These are phyloP conservation scores for Leccinum olivaceopallidum DNA, from an alignment of 768 basidiomycete genomes.

Conservation along the genomic window DNA sequence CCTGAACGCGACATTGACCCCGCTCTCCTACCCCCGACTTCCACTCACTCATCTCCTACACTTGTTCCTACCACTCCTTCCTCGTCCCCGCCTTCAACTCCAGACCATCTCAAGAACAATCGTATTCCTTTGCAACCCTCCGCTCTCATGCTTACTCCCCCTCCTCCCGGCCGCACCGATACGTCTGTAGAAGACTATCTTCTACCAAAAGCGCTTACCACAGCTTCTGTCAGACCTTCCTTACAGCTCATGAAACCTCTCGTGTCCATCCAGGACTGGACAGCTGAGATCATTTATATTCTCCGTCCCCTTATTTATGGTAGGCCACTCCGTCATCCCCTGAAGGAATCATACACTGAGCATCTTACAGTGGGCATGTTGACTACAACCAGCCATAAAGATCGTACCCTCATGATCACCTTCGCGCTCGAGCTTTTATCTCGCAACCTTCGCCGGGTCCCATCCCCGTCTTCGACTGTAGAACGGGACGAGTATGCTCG, in stretches of 20 bases:
- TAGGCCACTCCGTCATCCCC: conserved; percentile 33
- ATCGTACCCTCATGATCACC: conserved; percentile 62
- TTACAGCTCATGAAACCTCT: conserved; percentile 63
- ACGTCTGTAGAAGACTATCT: conserved; percentile 76
- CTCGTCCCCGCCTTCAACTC: conserved; percentile 59
- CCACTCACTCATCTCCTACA: conserved; percentile 57
- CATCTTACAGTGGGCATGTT: conserved; percentile 24
- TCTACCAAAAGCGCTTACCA: conserved; percentile 76
- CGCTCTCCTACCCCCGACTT: conserved; percentile 55
- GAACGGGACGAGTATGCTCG: conserved; percentile 80
- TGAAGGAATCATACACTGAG: conserved; percentile 5
- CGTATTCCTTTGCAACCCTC: conserved; percentile 65
- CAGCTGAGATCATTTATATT: conserved; percentile 70
- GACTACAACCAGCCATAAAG: conserved; percentile 31
- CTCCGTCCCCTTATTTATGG: conserved; percentile 79
- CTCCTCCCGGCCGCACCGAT: conserved; percentile 51
- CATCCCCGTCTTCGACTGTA: conserved; percentile 58
- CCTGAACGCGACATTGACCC: conserved; percentile 91
- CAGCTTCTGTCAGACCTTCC: conserved; percentile 70
- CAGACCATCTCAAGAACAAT: conserved; percentile 83
- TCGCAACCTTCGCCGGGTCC: conserved; percentile 68
- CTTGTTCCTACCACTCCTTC: conserved; percentile 58
- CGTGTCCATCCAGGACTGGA: conserved; percentile 68
- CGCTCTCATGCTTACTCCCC: conserved; percentile 51
- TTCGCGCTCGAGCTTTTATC: conserved; percentile 73